Percentiles rank a stretch among this genome's conserved stretches.
phyloP scores from a whole-genome alignment of 169 alveolate species.

The Plasmodium malariae region DNA sequence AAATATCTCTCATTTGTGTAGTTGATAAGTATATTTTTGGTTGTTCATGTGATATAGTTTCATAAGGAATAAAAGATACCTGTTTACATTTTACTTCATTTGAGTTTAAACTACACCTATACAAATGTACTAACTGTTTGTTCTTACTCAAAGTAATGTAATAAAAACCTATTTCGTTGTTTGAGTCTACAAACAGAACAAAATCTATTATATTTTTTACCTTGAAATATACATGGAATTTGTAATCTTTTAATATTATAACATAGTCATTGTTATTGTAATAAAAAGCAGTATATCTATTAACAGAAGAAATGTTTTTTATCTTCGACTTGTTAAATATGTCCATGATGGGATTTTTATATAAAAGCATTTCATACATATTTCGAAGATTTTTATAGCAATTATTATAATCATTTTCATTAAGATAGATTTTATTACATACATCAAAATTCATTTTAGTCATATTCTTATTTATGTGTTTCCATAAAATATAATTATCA shows the following conservation, averaged over 20 bases:
- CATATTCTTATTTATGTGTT: constrained; percentile 20
- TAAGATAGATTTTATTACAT: constrained; percentile 36
- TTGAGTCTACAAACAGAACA: neutral
- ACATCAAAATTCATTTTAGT: neutral
- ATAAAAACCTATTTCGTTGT: constrained; percentile 22
- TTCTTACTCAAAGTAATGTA: constrained; percentile 12
- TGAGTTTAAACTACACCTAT: constrained; percentile 1
- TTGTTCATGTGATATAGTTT: neutral
- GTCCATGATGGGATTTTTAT: neutral
- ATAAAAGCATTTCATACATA: constrained; percentile 25
- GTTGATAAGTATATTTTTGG: constrained; percentile 23
- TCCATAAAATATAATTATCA: constrained; percentile 32
- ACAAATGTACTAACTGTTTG: constrained; percentile 8
- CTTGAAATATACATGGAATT: constrained; percentile 13
- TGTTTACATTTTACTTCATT: neutral
- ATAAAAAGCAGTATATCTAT: constrained; percentile 13
- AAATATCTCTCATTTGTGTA: constrained; percentile 7
- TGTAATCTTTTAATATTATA: constrained; percentile 18
- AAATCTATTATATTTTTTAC: constrained; percentile 24
- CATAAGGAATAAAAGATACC: constrained; percentile 53
- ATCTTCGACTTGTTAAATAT: constrained; percentile 4
- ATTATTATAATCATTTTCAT: constrained; percentile 13
- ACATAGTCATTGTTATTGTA: constrained; percentile 29
- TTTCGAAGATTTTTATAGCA: constrained; percentile 10
- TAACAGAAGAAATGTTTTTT: constrained; percentile 26